Evolutionary conservation across 345 rosid species (phyloP).

Genomic region (Camelina hispida): DNA sequence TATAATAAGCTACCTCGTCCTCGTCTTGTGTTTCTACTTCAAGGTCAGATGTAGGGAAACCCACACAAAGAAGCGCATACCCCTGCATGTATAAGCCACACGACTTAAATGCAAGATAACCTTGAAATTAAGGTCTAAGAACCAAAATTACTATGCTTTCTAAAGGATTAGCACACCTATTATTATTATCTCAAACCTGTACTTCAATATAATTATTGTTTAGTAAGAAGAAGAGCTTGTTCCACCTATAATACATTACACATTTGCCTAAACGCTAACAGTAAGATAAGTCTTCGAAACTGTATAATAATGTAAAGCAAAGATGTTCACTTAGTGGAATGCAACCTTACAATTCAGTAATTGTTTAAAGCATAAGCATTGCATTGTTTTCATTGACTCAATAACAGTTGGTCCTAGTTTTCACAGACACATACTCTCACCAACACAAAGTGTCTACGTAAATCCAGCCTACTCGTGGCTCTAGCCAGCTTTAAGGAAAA

Average conservation of each 20-base stretch:
- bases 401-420: slow-evolving; percentile 1
- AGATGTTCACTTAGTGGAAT: not conserved
- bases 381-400: not conserved
- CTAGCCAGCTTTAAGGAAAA: slow-evolving; percentile 5
- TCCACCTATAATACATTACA: not conserved
- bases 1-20: slow-evolving; percentile 70
- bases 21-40: slow-evolving; percentile 97
- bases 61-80: slow-evolving; percentile 93
- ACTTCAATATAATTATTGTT: not conserved
- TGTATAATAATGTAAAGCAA: not conserved
- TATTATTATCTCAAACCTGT: not conserved
- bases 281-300: slow-evolving; percentile 3
- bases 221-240: not conserved
- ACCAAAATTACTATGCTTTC: not conserved
- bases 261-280: not conserved
- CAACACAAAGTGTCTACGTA: not conserved
- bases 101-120: slow-evolving; percentile 15
- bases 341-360: not conserved
- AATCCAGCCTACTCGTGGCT: not conserved
- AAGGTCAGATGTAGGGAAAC: slow-evolving; percentile 83
- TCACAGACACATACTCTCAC: not conserved
- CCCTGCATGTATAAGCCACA: slow-evolving; percentile 58
- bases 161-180: slow-evolving; percentile 6
- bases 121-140: not conserved
- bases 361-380: not conserved